A percentile compares a stretch with the other conserved stretches of the same genome.
These are phyloP conservation scores for Meyerozyma sp. DNA, from an alignment of 1,139 yeast genomes.

Conservation along the genomic window DNA sequence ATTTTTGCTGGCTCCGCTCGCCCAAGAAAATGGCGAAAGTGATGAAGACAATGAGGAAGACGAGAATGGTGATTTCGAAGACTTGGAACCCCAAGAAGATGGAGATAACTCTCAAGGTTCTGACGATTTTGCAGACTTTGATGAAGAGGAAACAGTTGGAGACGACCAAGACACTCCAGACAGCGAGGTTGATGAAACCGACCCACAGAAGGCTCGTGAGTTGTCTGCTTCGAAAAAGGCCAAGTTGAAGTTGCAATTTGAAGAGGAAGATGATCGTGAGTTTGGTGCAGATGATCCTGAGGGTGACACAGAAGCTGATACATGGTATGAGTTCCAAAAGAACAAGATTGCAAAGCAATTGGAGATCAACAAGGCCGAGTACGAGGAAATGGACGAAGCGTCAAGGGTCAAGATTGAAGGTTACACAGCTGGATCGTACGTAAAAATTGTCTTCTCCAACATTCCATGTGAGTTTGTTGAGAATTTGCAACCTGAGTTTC, in stretches of 20 bases:
- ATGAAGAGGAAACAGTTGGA: slow-evolving; percentile 34
- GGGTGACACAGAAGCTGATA: slow-evolving; percentile 73
- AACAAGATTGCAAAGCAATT: slow-evolving; percentile 95
- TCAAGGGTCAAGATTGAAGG: slow-evolving; percentile 86
- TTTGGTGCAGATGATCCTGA: slow-evolving; percentile 71
- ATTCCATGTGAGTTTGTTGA: slow-evolving; percentile 90
- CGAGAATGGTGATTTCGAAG: slow-evolving; percentile 75
- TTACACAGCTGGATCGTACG: slow-evolving; percentile 88
- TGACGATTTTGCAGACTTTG: slow-evolving; percentile 55
- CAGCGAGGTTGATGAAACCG: slow-evolving; percentile 35
- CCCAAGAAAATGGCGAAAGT: slow-evolving; percentile 33
- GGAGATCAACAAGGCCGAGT: slow-evolving; percentile 83
- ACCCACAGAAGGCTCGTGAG: slow-evolving; percentile 67
- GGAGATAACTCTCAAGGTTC: slow-evolving; percentile 29
- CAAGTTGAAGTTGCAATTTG: slow-evolving; percentile 80
- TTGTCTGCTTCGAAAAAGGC: slow-evolving; percentile 87
- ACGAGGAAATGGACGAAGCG: slow-evolving; percentile 66
- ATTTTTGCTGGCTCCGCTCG: slow-evolving; percentile 60
- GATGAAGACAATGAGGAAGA: slow-evolving; percentile 47
- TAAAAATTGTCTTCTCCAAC: slow-evolving; percentile 75
- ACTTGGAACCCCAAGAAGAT: slow-evolving; percentile 47
- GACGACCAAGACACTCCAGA: slow-evolving; percentile 26
- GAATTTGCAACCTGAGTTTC: slow-evolving; percentile 78
- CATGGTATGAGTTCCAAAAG: slow-evolving; percentile 97
- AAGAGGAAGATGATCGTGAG: slow-evolving; percentile 82